Conservation (phyloP, 345 rosid species). For the Heritiera littoralis region DNA sequence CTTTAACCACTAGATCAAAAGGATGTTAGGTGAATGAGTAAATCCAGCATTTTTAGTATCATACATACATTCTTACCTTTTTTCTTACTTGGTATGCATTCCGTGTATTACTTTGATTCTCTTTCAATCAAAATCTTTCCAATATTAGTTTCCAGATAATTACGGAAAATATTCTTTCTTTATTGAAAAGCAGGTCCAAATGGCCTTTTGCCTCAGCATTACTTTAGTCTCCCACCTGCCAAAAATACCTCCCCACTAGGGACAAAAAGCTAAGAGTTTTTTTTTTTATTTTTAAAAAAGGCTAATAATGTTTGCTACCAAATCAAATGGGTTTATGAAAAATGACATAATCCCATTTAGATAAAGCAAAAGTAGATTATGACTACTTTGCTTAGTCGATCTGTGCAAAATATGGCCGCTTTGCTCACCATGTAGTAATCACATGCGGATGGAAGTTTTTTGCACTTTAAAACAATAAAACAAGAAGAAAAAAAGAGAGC, state of each 20-base stretch:
- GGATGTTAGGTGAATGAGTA: background rate
- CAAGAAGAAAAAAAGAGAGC: background rate
- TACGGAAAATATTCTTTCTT: background rate
- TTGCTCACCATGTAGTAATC: background rate
- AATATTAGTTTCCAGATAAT: background rate
- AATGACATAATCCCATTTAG: constrained; percentile 1
- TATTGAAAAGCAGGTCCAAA: background rate
- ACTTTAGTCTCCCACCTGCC: background rate
- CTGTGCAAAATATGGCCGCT: constrained; percentile 22
- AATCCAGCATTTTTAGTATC: background rate
- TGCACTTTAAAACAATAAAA: background rate
- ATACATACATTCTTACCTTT: background rate
- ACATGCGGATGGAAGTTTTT: constrained; percentile 20
- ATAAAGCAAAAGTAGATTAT: background rate
- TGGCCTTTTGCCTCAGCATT: background rate
- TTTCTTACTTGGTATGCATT: background rate
- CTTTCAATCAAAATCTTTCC: background rate
- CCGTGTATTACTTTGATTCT: background rate
- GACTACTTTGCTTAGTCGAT: background rate
- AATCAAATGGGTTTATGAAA: background rate
- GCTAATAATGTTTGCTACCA: background rate
- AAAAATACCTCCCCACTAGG: background rate
- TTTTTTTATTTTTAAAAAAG: too few species aligned
- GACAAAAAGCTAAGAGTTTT: background rate
- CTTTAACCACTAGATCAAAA: too few species aligned